phyloP scores from a whole-genome alignment of 768 basidiomycete genomes.

The Candolleomyces eurysporus region DNA sequence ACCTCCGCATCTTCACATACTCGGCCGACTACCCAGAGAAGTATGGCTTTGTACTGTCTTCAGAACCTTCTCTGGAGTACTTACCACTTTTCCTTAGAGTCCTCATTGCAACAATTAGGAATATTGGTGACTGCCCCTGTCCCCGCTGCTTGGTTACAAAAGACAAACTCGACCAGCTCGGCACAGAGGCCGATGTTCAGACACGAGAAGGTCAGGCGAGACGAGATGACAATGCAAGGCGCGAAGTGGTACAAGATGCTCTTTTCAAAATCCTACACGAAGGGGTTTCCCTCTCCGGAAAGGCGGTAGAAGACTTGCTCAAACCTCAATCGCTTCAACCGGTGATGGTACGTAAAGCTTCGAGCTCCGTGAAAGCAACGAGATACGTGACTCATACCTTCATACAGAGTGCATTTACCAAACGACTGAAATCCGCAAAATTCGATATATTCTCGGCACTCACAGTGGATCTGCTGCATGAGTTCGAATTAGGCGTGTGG shows the following conservation, averaged over 20 bases:
- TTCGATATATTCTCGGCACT: conserved; percentile 28
- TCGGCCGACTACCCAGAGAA: conserved; percentile 31
- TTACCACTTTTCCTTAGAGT: conserved; percentile 16
- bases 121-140: conserved; percentile 18
- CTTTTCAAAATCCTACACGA: neutral
- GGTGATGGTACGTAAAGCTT: neutral
- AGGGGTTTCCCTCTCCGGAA: neutral
- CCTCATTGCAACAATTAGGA: conserved; percentile 21
- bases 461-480: conserved; percentile 31
- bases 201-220: neutral
- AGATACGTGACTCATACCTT: neutral
- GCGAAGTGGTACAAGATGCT: neutral
- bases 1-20: conserved; percentile 25
- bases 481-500: conserved; percentile 37
- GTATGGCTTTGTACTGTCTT: conserved; percentile 14
- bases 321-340: neutral
- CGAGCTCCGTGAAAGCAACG: neutral
- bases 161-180: conserved; percentile 7
- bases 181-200: neutral
- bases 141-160: conserved; percentile 15
- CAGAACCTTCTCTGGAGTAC: neutral
- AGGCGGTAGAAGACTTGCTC: neutral
- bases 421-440: conserved; percentile 7
- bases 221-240: no score
- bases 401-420: conserved; percentile 31